Conservation (phyloP, 306 rosid species). For the Leucaena leucocephala region DNA sequence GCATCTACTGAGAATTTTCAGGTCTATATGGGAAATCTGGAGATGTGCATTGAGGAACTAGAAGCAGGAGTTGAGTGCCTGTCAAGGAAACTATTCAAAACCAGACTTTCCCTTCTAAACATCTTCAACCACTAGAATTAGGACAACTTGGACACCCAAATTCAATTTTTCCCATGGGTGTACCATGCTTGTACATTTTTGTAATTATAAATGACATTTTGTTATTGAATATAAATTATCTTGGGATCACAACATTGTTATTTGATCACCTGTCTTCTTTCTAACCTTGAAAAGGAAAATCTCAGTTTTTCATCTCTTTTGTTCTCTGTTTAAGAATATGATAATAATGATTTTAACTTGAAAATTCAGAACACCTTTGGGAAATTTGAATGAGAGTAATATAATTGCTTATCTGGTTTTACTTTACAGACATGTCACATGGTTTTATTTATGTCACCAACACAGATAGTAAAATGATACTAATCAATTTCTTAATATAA, state of each 20-base stretch:
- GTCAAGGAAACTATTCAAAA: conserved; percentile 35
- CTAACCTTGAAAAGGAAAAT: neutral
- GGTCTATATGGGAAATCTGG: conserved; percentile 20
- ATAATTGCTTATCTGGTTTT: neutral
- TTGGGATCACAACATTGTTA: neutral
- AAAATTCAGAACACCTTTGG: neutral
- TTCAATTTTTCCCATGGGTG: conserved; percentile 5
- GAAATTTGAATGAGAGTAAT: neutral
- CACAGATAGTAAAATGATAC: neutral
- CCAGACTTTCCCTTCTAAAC: conserved; percentile 44
- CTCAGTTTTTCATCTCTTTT: neutral
- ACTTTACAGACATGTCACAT: neutral
- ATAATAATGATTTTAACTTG: neutral
- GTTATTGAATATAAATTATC: neutral
- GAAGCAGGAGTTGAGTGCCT: conserved; percentile 33
- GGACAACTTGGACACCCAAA: neutral
- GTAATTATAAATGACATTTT: conserved; percentile 1
- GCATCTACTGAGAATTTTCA: conserved; percentile 19
- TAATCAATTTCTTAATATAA: no score
- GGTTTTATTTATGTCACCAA: neutral
- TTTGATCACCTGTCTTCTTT: neutral
- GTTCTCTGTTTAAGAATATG: neutral
- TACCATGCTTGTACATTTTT: conserved; percentile 27
- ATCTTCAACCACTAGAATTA: conserved; percentile 33
- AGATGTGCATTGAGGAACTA: conserved; percentile 31